A percentile compares a stretch with the other conserved stretches of the same genome.
Conservation (phyloP, 2,329 filamentous ascomycete species). For the Sporothrix pallida region DNA sequence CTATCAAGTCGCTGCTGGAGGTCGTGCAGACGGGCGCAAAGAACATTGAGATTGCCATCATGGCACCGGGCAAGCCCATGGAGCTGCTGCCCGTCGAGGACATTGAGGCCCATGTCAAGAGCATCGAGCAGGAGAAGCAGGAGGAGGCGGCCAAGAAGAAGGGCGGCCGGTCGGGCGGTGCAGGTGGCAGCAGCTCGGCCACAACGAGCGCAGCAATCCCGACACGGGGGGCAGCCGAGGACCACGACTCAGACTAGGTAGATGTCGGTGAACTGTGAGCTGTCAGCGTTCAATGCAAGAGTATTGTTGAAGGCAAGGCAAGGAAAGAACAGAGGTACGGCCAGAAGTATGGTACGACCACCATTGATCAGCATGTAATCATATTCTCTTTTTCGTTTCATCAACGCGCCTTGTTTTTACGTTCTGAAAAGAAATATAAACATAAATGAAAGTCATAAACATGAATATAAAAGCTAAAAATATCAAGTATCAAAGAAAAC, state of each 20-base stretch:
- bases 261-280: not conserved
- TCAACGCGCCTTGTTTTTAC: not conserved
- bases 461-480: not conserved
- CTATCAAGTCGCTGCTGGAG: conserved; percentile 96
- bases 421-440: not conserved
- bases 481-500: conserved; percentile 1
- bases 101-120: conserved; percentile 97
- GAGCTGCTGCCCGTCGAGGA: conserved; percentile 95
- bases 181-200: conserved; percentile 57
- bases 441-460: not conserved
- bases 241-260: conserved; percentile 40
- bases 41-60: conserved; percentile 99
- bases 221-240: conserved; percentile 61
- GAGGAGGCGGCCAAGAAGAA: conserved; percentile 98
- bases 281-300: not conserved
- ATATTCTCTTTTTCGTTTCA: conserved; percentile 23
- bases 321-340: too few species aligned
- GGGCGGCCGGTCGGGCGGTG: conserved; percentile 73
- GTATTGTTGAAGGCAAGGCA: too few species aligned
- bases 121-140: conserved; percentile 98
- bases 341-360: not conserved
- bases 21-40: conserved; percentile 98
- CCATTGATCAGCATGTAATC: conserved; percentile 26
- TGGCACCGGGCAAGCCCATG: conserved; percentile 88
- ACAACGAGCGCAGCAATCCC: conserved; percentile 61